These are phyloP conservation scores for Posidonia australis DNA, from an alignment of 106 monocot species.

Conservation along the genomic window DNA sequence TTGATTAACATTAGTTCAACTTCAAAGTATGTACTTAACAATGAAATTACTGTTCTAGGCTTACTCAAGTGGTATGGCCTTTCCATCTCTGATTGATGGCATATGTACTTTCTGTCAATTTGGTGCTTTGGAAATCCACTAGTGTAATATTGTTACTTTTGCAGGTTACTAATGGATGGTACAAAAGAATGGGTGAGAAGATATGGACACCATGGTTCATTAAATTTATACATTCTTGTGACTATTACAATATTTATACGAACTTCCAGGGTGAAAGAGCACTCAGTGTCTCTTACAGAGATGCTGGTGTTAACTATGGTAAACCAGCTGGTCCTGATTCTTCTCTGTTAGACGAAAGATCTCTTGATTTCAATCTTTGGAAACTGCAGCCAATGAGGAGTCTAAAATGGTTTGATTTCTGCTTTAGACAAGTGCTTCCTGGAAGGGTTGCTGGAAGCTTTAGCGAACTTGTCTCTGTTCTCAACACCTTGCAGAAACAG, in stretches of 20 bases:
- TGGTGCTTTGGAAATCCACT: background rate
- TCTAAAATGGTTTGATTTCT: constrained; percentile 93
- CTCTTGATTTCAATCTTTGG: constrained; percentile 50
- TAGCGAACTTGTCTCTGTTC: constrained; percentile 49
- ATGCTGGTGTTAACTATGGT: constrained; percentile 91
- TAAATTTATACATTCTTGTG: constrained; percentile 79
- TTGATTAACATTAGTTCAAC: too few relatives aligned
- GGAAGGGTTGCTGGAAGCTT: constrained; percentile 44
- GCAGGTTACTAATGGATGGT: constrained; percentile 95
- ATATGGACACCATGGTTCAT: constrained; percentile 99
- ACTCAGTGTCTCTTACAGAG: constrained; percentile 77
- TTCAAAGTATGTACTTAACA: too few relatives aligned
- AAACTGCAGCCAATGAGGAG: constrained; percentile 40
- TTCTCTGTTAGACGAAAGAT: constrained; percentile 33
- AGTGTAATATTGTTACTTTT: background rate
- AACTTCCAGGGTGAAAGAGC: constrained; percentile 77
- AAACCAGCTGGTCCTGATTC: constrained; percentile 92
- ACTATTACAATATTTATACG: constrained; percentile 91
- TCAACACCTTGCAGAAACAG: constrained; percentile 39
- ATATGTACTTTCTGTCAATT: too few relatives aligned
- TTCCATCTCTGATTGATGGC: too few relatives aligned
- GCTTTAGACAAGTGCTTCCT: constrained; percentile 65
- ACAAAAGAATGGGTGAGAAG: constrained; percentile 87
- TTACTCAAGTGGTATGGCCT: too few relatives aligned
- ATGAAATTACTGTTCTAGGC: too few relatives aligned